phyloP scores from a whole-genome alignment of 2,329 filamentous ascomycete species.

The Scleromitrula shiraiana region DNA sequence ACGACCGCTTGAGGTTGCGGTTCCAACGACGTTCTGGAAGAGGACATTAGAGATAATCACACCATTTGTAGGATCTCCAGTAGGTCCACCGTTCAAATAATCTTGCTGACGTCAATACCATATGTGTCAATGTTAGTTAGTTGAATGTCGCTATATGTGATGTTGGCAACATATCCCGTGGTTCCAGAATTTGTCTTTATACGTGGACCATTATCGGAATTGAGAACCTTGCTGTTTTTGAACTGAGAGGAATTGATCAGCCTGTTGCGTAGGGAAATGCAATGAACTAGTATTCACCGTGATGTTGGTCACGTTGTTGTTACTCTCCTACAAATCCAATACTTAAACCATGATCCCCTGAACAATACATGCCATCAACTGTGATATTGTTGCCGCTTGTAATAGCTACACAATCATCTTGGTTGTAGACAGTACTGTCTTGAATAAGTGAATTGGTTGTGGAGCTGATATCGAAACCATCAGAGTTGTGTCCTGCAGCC shows the following conservation, averaged over 20 bases:
- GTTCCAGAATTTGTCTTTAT: slow-evolving; percentile 35
- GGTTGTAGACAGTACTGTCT: slow-evolving; percentile 22
- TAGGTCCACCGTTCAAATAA: slow-evolving; percentile 40
- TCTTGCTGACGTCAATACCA: slow-evolving; percentile 46
- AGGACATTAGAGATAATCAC: slow-evolving; percentile 31
- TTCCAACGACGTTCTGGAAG: slow-evolving; percentile 32
- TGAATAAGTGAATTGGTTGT: slow-evolving; percentile 37
- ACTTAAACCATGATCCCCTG: slow-evolving; percentile 27
- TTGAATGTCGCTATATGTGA: slow-evolving; percentile 40
- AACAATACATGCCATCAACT: slow-evolving; percentile 24
- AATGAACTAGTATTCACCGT: slow-evolving; percentile 16
- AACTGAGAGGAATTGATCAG: slow-evolving; percentile 17
- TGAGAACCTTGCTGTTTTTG: slow-evolving; percentile 20
- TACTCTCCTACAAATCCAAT: slow-evolving; percentile 30
- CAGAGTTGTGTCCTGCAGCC: slow-evolving; percentile 40
- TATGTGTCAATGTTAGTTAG: slow-evolving; percentile 38
- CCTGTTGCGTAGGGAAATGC: not conserved
- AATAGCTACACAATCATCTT: slow-evolving; percentile 29
- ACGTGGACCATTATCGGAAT: slow-evolving; percentile 31
- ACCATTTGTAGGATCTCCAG: slow-evolving; percentile 32
- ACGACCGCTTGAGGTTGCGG: slow-evolving; percentile 20
- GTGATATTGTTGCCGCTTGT: slow-evolving; percentile 29
- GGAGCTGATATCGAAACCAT: slow-evolving; percentile 42
- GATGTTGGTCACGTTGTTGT: slow-evolving; percentile 31
- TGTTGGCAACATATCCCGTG: slow-evolving; percentile 33